Evolutionary conservation across 1,139 yeast species (phyloP), one percentile per base, ranked within the genome.

Genomic region (Blastobotrys serpentis): DNA sequence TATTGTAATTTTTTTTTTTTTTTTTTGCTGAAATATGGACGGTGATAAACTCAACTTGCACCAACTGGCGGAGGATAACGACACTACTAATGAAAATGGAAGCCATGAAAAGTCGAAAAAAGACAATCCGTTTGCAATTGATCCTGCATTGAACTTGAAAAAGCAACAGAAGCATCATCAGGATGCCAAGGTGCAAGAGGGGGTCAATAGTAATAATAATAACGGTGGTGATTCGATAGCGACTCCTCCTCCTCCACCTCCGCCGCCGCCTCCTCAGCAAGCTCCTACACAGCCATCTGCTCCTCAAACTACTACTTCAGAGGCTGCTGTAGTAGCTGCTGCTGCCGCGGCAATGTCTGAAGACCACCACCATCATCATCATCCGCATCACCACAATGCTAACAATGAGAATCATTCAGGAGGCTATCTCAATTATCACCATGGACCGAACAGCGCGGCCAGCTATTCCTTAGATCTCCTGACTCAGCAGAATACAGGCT

Each of bases 131-230:
- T 52, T 45, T 44, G 52, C 53, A n/a, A 52, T 52, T 36, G 54
- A 52, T 38, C 54, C 54, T 14, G 48, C 51, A 10, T 30, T 52
- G 22, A 51, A 52, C 13, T 41, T 38, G 29, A 44, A 40, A 6
- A 49, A 42, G 25, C 60, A 54, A 45, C 60, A 57, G 37, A 59
- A 55, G 23, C 57, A 52, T 26, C 55, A 52, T 29, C 51, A 33
- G 45, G 49, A 18, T 22, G n/a, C 33, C 23, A 21, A 30, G 26
- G 30, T 11, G 11, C 16, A 23, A 11, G 17, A 29, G 37, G 37
- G 37, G 38, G 44, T 19, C 14, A 41, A 14, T 6, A 16, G 25
- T 18, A 13, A 13, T 23, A 17, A 25, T 23, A 38, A 38, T 36
- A 11, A 11, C n/a, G n/a, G 8, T 36, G 21, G 17, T 4, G 19